Evolutionary conservation across 2,329 filamentous ascomycete genomes (phyloP).

Genomic region (Thielaviopsis musarum): DNA sequence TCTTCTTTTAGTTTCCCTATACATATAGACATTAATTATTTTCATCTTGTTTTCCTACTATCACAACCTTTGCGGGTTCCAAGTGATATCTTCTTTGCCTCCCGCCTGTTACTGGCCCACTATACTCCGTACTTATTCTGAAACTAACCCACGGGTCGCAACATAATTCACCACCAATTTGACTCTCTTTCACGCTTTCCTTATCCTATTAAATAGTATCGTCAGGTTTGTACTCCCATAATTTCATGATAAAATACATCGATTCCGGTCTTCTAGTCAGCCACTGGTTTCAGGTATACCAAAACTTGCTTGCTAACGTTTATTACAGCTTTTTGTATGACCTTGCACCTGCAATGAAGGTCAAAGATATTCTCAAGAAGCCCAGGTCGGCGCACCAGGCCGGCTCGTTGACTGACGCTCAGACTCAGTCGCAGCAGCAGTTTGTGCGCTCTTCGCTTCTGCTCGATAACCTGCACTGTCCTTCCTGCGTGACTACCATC

Average conservation of each 20-base stretch:
- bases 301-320: background rate
- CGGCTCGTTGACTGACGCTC: background rate
- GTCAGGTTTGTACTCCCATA: background rate
- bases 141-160: background rate
- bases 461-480: conserved; percentile 61
- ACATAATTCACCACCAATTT: background rate
- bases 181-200: background rate
- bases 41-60: background rate
- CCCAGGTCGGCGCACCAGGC: background rate
- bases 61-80: background rate
- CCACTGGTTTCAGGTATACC: background rate
- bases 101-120: no score
- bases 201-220: background rate
- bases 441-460: conserved; percentile 24
- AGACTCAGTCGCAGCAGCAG: background rate
- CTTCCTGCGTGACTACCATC: conserved; percentile 54
- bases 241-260: no score
- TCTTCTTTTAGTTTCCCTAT: no score
- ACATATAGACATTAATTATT: background rate
- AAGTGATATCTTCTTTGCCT: background rate
- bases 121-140: background rate
- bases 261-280: background rate
- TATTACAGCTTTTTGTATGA: background rate
- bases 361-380: background rate
- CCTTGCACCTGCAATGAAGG: background rate